Conservation (phyloP, 176 grass and related monocot genomes). For the Carex cristatella region DNA sequence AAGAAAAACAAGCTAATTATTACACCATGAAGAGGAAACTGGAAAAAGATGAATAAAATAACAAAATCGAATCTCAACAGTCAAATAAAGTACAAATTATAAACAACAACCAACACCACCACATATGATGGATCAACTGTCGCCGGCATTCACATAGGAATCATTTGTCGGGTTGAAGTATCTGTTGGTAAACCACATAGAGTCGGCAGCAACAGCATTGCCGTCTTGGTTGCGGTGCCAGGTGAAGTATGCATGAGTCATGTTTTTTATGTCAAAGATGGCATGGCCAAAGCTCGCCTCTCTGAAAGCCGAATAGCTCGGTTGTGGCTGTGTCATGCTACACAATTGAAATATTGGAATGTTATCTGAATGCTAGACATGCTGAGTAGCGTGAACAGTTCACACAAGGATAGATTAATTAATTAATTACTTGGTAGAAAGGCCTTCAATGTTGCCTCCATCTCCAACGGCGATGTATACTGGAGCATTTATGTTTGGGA, state of each 20-base stretch:
- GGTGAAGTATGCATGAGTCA: conserved; percentile 51
- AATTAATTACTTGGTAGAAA: conserved; percentile 34
- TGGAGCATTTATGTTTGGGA: conserved; percentile 34
- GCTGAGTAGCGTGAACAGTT: not conserved
- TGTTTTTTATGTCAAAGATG: conserved; percentile 53
- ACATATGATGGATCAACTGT: not conserved
- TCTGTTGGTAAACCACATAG: conserved; percentile 54
- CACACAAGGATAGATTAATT: not conserved
- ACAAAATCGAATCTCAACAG: not conserved
- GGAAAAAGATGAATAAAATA: not conserved
- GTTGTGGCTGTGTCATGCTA: conserved; percentile 49
- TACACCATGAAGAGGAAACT: not conserved
- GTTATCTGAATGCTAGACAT: not conserved
- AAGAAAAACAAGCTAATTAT: not conserved
- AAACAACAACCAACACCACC: not conserved
- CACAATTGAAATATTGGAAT: not conserved
- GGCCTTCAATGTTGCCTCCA: conserved; percentile 52
- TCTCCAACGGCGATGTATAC: conserved; percentile 61
- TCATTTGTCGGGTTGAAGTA: conserved; percentile 32
- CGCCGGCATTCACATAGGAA: not conserved
- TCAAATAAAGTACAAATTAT: not conserved
- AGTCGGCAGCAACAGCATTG: conserved; percentile 45
- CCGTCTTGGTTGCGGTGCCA: conserved; percentile 71
- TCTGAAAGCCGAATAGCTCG: conserved; percentile 50
- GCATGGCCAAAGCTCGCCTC: conserved; percentile 71